Conservation (phyloP, 1,284 basidiomycete species). For the Ceratobasidium sp. region DNA sequence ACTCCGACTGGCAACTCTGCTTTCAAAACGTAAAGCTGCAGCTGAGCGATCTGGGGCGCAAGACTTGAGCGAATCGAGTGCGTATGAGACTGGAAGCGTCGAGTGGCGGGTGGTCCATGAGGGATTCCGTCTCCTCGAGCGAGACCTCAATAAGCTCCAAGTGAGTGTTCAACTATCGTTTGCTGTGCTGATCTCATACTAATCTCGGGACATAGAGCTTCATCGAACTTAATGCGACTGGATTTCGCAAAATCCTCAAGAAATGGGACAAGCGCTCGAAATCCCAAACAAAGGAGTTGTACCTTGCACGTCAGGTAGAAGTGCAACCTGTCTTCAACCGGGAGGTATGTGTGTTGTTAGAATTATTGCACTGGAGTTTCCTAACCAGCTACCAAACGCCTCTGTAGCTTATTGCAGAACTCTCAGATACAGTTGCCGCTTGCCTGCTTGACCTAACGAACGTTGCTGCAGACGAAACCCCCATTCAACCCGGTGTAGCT, state of each 20-base stretch:
- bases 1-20: constrained; percentile 88
- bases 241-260: constrained; percentile 97
- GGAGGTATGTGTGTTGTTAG: constrained; percentile 68
- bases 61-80: constrained; percentile 57
- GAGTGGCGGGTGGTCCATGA: constrained; percentile 96
- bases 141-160: constrained; percentile 96
- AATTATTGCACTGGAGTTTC: not conserved
- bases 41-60: constrained; percentile 76
- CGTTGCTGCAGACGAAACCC: constrained; percentile 56
- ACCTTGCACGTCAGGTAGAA: constrained; percentile 96
- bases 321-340: constrained; percentile 98
- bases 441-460: constrained; percentile 94
- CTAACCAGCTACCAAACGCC: not conserved
- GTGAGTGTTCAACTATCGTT: constrained; percentile 58
- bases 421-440: constrained; percentile 93
- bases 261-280: constrained; percentile 99
- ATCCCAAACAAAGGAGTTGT: constrained; percentile 94
- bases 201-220: constrained; percentile 73
- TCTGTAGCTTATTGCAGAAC: constrained; percentile 86
- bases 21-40: constrained; percentile 91
- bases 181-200: not conserved
- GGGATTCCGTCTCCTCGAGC: constrained; percentile 93
- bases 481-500: constrained; percentile 21
- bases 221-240: constrained; percentile 97
- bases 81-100: constrained; percentile 72